A percentile compares a stretch with the other conserved stretches of the same genome.
These are phyloP conservation scores for Fusarium subglutinans DNA, from an alignment of 2,329 filamentous ascomycete genomes.

Conservation along the genomic window DNA sequence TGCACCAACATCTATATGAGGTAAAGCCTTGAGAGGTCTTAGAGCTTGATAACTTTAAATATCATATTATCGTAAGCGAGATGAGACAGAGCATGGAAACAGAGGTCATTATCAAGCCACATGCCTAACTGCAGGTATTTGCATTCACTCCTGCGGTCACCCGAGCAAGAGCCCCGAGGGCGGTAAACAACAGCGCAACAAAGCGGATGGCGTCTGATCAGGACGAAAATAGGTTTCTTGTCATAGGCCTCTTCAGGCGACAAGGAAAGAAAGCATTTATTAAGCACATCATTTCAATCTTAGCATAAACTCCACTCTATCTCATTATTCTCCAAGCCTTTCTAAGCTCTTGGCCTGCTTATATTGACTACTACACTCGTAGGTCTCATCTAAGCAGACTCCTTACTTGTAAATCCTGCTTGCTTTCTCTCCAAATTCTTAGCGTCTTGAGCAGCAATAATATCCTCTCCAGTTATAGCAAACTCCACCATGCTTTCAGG, in stretches of 20 bases:
- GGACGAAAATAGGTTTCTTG: fast-evolving
- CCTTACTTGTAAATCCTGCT: neutral
- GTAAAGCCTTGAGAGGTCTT: too few species aligned
- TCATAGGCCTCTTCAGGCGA: fast-evolving
- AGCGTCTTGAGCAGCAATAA: neutral
- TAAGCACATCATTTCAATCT: neutral
- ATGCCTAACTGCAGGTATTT: fast-evolving
- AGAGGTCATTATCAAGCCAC: neutral
- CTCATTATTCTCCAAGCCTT: neutral
- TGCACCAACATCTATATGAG: neutral
- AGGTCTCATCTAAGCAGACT: neutral
- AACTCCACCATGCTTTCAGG: neutral
- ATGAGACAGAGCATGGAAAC: neutral
- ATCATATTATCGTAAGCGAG: too few species aligned
- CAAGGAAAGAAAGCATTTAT: too few species aligned
- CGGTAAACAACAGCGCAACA: neutral
- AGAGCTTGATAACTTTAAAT: fast-evolving
- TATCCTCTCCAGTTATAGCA: neutral
- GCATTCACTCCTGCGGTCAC: neutral
- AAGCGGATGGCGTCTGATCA: fast-evolving
- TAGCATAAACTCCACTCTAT: neutral
- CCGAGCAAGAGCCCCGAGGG: neutral
- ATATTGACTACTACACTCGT: neutral
- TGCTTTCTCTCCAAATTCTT: neutral
- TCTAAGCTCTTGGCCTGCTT: fast-evolving